Evolutionary conservation across 169 alveolate genomes (phyloP).

Genomic region (Cryptosporidium viatorum): DNA sequence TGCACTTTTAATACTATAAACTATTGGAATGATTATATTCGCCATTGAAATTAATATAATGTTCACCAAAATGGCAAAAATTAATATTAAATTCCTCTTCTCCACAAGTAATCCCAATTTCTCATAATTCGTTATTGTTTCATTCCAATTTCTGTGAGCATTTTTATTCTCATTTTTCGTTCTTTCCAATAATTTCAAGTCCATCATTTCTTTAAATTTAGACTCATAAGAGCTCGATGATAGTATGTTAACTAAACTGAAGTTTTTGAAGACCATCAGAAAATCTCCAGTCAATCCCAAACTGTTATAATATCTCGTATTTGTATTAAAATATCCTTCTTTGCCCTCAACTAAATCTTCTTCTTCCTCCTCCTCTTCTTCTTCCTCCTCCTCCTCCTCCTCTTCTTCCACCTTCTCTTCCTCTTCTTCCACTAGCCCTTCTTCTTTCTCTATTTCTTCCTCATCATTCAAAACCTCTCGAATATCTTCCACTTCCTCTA

Average conservation of each 20-base stretch:
- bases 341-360: background rate
- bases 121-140: background rate
- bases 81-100: background rate
- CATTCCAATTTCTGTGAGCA: background rate
- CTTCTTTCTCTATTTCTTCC: no score
- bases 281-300: constrained; percentile 9
- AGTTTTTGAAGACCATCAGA: background rate
- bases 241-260: background rate
- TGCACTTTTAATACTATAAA: constrained; percentile 3
- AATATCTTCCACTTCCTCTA: background rate
- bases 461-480: background rate
- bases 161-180: background rate
- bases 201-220: background rate
- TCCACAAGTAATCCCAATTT: background rate
- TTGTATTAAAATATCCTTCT: background rate
- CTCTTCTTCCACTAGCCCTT: no score
- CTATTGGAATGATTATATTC: constrained; percentile 25
- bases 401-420: background rate
- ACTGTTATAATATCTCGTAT: background rate
- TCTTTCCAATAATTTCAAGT: background rate
- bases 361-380: background rate
- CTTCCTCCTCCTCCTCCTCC: no score
- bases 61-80: background rate
- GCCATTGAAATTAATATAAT: constrained; percentile 30
- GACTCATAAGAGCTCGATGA: background rate